Evolutionary conservation across 2,329 filamentous ascomycete genomes (phyloP), one percentile per base, ranked within the genome.

Genomic region (Colletotrichum sp.): DNA sequence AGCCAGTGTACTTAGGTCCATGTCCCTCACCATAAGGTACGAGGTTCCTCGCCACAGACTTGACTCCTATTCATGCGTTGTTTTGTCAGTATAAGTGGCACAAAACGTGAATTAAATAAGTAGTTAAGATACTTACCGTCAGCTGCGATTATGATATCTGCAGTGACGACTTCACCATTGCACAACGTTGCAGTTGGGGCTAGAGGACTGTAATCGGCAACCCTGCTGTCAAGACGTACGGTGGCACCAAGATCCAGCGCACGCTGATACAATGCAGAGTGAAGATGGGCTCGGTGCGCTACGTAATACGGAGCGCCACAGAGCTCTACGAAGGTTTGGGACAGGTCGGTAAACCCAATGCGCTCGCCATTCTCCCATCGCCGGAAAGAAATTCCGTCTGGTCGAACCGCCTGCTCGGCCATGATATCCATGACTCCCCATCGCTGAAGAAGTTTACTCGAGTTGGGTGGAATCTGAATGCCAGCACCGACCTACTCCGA

Each of bases 251-350:
- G 76, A 57, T 77, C 77, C 12, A 72, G 18, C 8, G 78, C 80
- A 0, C 80, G 78, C 29, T 78, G 66, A 21, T 82, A 76, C 21
- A 84, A 77, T 8, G 78, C 80, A 4, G 77, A 77, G 72, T 83
- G 81, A 16, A 84, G 80, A 65, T 83, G 82, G 16, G 80, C 82
- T n/a, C 82, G 79, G 70, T 83, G 82, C 7, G 82, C 79, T 5
- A 82, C 75, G 64, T 81, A 82, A 58, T 84, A 84, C 0, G 79
- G 80, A 12, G 80, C 82, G 15, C 78, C 78, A 54, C 82, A 77
- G 2, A 70, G 74, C 38, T 77, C 70, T 15, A 78, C 75, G 36
- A 81, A 80, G 2, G 78, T 76, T 12, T 78, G 51, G 3, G 78
- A 75, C 6, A 77, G 73, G 12, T 75, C 70, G 2, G 73, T 75